Percentiles rank a stretch among this genome's conserved stretches.
Conservation (phyloP, 805 yeast genomes). For the Peterozyma toletana region DNA sequence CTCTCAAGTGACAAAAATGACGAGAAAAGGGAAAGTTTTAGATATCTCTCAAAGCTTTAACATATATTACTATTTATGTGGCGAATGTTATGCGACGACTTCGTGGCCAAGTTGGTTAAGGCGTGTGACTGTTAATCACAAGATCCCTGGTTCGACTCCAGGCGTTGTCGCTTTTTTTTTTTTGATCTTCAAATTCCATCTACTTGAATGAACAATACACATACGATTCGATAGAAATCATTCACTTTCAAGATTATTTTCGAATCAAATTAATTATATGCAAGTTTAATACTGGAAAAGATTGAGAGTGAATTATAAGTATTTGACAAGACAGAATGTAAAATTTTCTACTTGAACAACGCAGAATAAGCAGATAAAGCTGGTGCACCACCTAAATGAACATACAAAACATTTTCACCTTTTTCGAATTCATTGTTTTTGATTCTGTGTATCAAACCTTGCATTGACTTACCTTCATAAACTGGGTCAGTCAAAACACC, state of each 20-base stretch:
- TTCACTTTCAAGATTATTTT: no score
- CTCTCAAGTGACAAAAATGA: no score
- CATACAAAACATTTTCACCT: constrained; percentile 22
- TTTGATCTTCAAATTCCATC: neutral
- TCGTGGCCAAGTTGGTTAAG: constrained; percentile 11
- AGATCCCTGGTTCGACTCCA: constrained; percentile 12
- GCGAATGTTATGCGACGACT: constrained; percentile 1
- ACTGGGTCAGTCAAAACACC: constrained; percentile 29
- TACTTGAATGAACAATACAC: no score
- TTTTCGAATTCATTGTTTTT: constrained; percentile 18
- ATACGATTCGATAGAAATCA: no score
- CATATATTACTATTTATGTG: no score
- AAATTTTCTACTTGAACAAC: constrained; percentile 6
- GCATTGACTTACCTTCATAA: constrained; percentile 28
- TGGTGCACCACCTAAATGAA: constrained; percentile 26
- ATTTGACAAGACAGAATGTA: no score
- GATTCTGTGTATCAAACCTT: constrained; percentile 20
- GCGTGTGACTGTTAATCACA: constrained; percentile 11
- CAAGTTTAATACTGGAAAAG: no score
- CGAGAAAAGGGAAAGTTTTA: no score
- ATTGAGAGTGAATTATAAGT: no score
- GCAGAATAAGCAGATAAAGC: constrained; percentile 21
- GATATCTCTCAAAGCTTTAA: no score
- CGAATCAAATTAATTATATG: no score
- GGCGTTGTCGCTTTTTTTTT: constrained; percentile 7